Evolutionary conservation across 2,329 filamentous ascomycete species (phyloP), one percentile per base, ranked within the genome.

Genomic region (Sordariomycetes sp.): DNA sequence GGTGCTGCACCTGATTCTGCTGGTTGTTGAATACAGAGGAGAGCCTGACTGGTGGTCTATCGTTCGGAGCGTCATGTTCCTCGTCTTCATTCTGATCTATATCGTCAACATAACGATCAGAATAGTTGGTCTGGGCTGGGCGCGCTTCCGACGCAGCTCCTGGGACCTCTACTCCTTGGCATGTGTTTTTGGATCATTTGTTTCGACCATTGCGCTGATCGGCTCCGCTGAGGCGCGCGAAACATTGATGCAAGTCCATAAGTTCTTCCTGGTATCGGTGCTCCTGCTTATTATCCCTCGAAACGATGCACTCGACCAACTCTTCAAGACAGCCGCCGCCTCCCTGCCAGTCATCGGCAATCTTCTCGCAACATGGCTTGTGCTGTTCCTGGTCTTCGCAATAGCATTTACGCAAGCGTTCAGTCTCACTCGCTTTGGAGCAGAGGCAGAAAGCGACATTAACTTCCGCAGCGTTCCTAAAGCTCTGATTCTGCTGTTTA

Each of bases 251-350:
- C 84, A 88, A 58, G 62, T 95, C 21, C 87, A 96, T 66, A 98
- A 98, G 59, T 75, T 94, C 40, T 95, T 94, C 55, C 70, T 98
- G 21, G 92, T 96, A 15, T 82, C 86, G 8, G 82, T 96, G 35
- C 80, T 92, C 3, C 70, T 96, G 8, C 68, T 98, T 33, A 72
- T 98, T 21, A 98, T 98, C 40, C 92, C 92, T 2, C 77, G 93
- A 33, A 98, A 98, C 54, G 93, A 98, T 48, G 88, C 94, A 32
- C 72, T 98, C 16, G 93, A 98, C 53, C 92, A 98, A 55, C 75
- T 98, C 0, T 98, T 98, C 75, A 98, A 98, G 59, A 98, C 93
- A 2, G 93, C 90, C 0, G 92, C 92, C 9, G 92, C 90, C 34
- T 94, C 86, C 76, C 63, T 98, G 46, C 82, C 85, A 3, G 79